These are phyloP conservation scores for Pythium guiyangense DNA, from an alignment of 352 stramenopile species.

Conservation along the genomic window DNA sequence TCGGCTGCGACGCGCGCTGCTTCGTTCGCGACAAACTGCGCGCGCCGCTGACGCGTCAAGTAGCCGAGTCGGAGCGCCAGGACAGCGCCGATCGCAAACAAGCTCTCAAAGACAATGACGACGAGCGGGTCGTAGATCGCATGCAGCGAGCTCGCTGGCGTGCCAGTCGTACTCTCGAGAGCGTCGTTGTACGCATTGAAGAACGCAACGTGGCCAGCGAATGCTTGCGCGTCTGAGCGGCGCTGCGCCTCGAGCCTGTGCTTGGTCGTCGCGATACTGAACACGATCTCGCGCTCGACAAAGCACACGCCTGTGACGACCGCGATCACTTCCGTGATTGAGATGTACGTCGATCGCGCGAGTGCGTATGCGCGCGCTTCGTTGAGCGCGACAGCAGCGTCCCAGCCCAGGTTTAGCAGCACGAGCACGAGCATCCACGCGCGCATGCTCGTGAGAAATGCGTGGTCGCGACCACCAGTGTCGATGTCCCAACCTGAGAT, in stretches of 20 bases:
- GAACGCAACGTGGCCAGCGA: conserved; percentile 24
- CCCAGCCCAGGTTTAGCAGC: conserved; percentile 36
- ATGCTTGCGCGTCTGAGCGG: conserved; percentile 24
- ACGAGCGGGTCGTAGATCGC: conserved; percentile 31
- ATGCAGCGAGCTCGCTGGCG: conserved; percentile 16
- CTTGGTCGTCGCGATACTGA: conserved; percentile 24
- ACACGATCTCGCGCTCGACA: conserved; percentile 19
- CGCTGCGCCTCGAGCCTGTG: conserved; percentile 36
- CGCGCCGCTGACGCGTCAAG: conserved; percentile 1
- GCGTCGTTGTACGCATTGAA: conserved; percentile 48
- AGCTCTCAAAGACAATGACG: conserved; percentile 26
- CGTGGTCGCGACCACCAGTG: conserved; percentile 15
- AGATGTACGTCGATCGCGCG: conserved; percentile 34
- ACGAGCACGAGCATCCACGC: conserved; percentile 49
- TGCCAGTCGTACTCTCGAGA: conserved; percentile 35
- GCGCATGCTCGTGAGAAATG: conserved; percentile 27
- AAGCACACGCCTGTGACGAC: conserved; percentile 21
- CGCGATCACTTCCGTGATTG: conserved; percentile 28
- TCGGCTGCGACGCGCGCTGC: conserved; percentile 1
- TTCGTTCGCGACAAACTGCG: conserved; percentile 1
- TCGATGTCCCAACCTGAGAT: conserved; percentile 38
- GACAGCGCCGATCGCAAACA: conserved; percentile 2
- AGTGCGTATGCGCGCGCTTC: conserved; percentile 43
- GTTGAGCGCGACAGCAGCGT: conserved; percentile 16
- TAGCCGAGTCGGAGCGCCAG: conserved; percentile 3